Base-by-base conservation (phyloP, 495 filamentous ascomycete species). In the Talaromyces adpressus region DNA sequence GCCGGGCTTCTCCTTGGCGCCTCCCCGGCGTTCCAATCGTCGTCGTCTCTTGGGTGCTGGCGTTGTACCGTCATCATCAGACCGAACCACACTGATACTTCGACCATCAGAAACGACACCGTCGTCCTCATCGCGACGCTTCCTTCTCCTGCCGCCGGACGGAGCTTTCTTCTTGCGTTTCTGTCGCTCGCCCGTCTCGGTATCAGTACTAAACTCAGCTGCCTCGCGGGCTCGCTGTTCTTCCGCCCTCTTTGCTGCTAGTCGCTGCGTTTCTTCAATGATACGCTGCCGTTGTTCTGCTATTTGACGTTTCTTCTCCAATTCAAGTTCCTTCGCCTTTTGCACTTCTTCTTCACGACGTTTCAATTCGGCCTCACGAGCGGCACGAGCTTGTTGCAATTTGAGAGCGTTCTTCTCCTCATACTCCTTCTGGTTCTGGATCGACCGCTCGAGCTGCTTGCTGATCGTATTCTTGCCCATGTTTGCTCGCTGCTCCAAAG, bases 401-500 rank as follows among this genome's bases (percentile, higher is more conserved):
- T 93, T 91, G 56, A 87, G 84, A 45, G 91, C 91, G 70, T 97
- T 97, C 80, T 90, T 91, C 63, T 92, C 89, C 70, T 98, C 95
- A 71, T 96, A 98, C 67, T 95, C 92, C 57, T 83, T 86, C 74
- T 98, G 94, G 63, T 80, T 86, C 66, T 92, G 87, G 30, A 93
- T 82, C 0, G 90, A 87, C 54, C 91, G 87, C 65, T 92, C 91
- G 6, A 98, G 83, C 74, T 98, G 93, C 65, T 88, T 89, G 64
- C 90, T 88, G 74, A 96, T 92, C 1, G 95, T 98, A 69, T 96
- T 94, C 27, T 88, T 84, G 63, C 91, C 92, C 95, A 98, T 98
- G 80, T 91, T 93, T 32, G 94, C 93, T 60, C 95, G 91, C 73
- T 93, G 91, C 70, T 98, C 93, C 61, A 98, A 83, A 65, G 97